phyloP scores from a whole-genome alignment of 73 alveolate species.

The Paramecium tetraurelia region DNA sequence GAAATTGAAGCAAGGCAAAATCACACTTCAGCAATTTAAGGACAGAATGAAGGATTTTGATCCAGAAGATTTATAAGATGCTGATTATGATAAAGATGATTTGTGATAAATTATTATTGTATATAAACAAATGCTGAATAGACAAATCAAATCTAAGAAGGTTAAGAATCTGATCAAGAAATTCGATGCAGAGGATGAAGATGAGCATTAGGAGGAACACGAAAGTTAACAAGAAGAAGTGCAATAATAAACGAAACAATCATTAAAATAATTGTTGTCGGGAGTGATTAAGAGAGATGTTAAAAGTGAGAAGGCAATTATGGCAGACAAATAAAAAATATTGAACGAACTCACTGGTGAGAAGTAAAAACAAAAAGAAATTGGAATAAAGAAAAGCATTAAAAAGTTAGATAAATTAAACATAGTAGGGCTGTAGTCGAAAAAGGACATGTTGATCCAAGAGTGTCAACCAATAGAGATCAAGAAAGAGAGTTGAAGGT shows the following conservation, averaged over 20 bases:
- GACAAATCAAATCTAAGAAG: constrained; percentile 22
- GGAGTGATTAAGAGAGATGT: neutral
- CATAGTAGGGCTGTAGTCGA: neutral
- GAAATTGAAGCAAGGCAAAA: constrained; percentile 91
- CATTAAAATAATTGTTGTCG: neutral
- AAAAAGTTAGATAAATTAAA: neutral
- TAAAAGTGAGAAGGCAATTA: neutral
- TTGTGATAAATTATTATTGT: neutral
- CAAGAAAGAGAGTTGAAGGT: constrained; percentile 29
- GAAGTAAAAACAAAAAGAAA: neutral
- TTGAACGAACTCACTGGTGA: neutral
- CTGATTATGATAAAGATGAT: constrained; percentile 47
- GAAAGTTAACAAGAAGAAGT: neutral
- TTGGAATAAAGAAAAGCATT: neutral
- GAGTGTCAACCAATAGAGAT: neutral
- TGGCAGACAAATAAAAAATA: constrained; percentile 7
- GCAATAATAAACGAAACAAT: neutral
- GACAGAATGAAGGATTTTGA: constrained; percentile 53
- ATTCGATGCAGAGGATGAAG: constrained; percentile 30
- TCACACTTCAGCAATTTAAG: constrained; percentile 74
- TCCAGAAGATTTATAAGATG: constrained; percentile 57
- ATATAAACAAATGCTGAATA: neutral
- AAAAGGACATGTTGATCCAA: constrained; percentile 24
- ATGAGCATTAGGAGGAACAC: neutral
- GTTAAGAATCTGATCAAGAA: constrained; percentile 10